These are phyloP conservation scores for Cladophialophora exuberans DNA, from an alignment of 2,329 filamentous ascomycete genomes.

Conservation along the genomic window DNA sequence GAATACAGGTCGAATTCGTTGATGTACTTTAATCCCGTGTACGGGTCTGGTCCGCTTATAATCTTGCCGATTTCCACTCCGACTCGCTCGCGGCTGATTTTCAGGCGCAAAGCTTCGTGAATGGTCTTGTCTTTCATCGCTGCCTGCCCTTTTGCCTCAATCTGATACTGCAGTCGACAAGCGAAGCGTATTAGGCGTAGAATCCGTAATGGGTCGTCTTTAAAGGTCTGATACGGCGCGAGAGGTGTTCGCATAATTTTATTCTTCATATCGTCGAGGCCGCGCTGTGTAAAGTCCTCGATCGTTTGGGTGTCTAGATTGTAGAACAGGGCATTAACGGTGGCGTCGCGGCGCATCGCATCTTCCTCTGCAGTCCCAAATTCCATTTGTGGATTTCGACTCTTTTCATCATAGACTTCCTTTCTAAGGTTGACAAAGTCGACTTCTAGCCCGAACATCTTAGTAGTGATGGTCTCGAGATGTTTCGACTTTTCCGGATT, in stretches of 20 bases:
- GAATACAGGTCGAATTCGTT: conserved; percentile 29
- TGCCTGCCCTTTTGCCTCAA: conserved; percentile 68
- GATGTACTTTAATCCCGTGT: conserved; percentile 30
- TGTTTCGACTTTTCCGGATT: conserved; percentile 98
- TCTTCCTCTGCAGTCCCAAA: conserved; percentile 93
- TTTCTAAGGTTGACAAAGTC: conserved; percentile 94
- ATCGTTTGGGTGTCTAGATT: conserved; percentile 78
- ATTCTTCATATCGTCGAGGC: conserved; percentile 72
- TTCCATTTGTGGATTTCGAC: conserved; percentile 87
- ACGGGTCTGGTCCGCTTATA: conserved; percentile 64
- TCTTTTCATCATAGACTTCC: conserved; percentile 87
- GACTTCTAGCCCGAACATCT: conserved; percentile 82
- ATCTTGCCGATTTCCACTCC: conserved; percentile 90
- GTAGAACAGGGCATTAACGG: conserved; percentile 94
- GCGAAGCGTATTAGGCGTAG: conserved; percentile 88
- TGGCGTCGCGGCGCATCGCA: conserved; percentile 85
- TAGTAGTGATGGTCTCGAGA: conserved; percentile 86
- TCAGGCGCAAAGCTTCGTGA: conserved; percentile 74
- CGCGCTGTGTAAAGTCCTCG: conserved; percentile 80
- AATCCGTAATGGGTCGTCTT: conserved; percentile 87
- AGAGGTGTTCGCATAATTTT: conserved; percentile 82
- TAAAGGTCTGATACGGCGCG: conserved; percentile 88
- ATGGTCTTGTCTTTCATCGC: conserved; percentile 83
- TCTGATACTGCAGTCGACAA: conserved; percentile 77
- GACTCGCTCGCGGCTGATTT: conserved; percentile 90